Evolutionary conservation across 2,329 filamentous ascomycete species (phyloP), one percentile per base, ranked within the genome.

Genomic region (Fusarium kyushuense): DNA sequence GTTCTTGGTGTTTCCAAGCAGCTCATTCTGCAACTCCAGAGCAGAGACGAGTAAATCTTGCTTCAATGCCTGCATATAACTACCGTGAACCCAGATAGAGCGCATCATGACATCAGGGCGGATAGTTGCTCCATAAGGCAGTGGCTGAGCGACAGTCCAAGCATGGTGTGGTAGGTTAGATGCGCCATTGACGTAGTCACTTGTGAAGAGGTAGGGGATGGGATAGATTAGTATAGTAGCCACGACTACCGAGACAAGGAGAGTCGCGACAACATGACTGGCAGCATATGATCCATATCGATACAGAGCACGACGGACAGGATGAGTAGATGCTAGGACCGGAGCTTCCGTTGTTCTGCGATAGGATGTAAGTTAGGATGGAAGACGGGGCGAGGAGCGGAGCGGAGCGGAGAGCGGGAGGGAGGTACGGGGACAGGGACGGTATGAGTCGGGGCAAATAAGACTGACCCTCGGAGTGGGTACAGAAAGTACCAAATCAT

Each of bases 401-500:
- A 48, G 54, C 40, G 40, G 62, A 47, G 21, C 57, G 45, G 54
- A 49, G 45, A 48, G 48, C 27, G 65, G 64, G 52, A 70, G 61
- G 51, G 63, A 57, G 57, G 48, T 54, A 56, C 48, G 33, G 49
- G 35, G 54, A 55, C 42, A 35, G 49, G 27, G 57, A 36, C 12
- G 19, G 35, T 38, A 38, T 53, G 52, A 36, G 36, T 57, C 56
- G 52, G 60, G 58, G 58, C 36, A 63, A 56, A 63, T 61, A 45
- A 63, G 35, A 85, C 90, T 79, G 80, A 92, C 90, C 91, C 90
- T 86, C 91, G 86, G 71, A 94, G 83, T 75, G 91, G 91, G 81
- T 91, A 93, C 70, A 94, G 82, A 52, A 94, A 80, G 82, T 91
- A 92, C 90, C 90, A 92, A 80, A 92, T 90, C 90, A 92, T 88